A percentile compares a stretch with the other conserved stretches of the same genome.
These are phyloP conservation scores for Tubosaeta sp. DNA, from an alignment of 768 basidiomycete genomes.

Conservation along the genomic window DNA sequence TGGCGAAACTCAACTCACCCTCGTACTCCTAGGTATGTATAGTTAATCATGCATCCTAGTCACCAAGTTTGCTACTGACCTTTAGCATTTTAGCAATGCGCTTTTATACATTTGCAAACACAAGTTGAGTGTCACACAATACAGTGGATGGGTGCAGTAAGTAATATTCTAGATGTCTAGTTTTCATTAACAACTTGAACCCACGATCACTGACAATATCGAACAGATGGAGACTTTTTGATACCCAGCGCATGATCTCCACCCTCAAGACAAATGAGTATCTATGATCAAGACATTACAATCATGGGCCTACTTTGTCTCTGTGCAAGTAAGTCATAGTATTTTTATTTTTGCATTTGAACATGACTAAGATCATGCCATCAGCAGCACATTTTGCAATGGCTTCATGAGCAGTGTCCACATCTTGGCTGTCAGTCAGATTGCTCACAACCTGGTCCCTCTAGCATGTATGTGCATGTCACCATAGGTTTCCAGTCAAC, in stretches of 20 bases:
- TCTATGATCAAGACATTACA: not conserved
- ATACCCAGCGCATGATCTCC: not conserved
- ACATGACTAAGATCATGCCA: not conserved
- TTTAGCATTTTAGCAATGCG: conserved; percentile 28
- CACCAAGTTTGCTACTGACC: conserved; percentile 1
- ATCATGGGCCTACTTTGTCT: not conserved
- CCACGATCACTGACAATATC: not conserved
- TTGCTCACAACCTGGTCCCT: not conserved
- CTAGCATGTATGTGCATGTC: not conserved
- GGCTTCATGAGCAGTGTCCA: not conserved
- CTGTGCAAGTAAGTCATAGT: not conserved
- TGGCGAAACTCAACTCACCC: not conserved
- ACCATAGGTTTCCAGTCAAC: not conserved
- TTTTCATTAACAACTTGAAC: not conserved
- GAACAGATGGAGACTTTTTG: not conserved
- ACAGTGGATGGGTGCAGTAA: conserved; percentile 22
- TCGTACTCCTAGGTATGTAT: conserved; percentile 3
- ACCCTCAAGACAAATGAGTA: not conserved
- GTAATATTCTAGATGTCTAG: not conserved
- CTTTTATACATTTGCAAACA: conserved; percentile 21
- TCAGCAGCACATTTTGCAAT: not conserved
- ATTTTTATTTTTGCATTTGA: not conserved
- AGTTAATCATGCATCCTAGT: not conserved
- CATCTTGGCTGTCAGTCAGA: not conserved
- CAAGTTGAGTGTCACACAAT: conserved; percentile 24